These are phyloP conservation scores for Sesbania bispinosa DNA, from an alignment of 306 rosid genomes.

Conservation along the genomic window DNA sequence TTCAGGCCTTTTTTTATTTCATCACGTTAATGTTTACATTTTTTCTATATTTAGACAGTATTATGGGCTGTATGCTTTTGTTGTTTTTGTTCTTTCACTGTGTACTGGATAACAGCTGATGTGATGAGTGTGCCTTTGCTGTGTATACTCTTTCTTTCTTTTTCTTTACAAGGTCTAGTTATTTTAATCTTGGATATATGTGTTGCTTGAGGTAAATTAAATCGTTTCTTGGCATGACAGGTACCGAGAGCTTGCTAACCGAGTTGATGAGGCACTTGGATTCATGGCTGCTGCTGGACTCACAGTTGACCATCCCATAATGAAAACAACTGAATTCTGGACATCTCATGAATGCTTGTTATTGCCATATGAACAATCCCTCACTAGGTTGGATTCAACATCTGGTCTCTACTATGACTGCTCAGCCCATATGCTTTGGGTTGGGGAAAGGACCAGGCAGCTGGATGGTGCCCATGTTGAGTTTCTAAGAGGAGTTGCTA, in stretches of 20 bases:
- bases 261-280: conserved; percentile 99
- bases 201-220: not conserved
- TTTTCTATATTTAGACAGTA: not conserved
- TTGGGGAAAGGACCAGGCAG: conserved; percentile 91
- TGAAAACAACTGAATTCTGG: conserved; percentile 97
- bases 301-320: conserved; percentile 91
- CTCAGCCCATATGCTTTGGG: conserved; percentile 98
- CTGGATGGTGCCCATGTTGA: conserved; percentile 97
- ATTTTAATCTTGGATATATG: not conserved
- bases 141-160: not conserved
- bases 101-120: not conserved
- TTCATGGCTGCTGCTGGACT: conserved; percentile 99
- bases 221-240: conserved; percentile 41
- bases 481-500: conserved; percentile 91
- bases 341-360: conserved; percentile 96
- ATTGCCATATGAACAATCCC: conserved; percentile 93
- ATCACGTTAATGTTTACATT: not conserved
- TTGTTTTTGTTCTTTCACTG: not conserved
- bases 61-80: not conserved
- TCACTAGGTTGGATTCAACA: conserved; percentile 95
- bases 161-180: not conserved
- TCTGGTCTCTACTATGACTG: conserved; percentile 93
- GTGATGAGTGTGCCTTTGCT: not conserved
- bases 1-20: not conserved
- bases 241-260: conserved; percentile 90